Conservation (phyloP, 2,329 filamentous ascomycete species). For the Clonostachys solani region DNA sequence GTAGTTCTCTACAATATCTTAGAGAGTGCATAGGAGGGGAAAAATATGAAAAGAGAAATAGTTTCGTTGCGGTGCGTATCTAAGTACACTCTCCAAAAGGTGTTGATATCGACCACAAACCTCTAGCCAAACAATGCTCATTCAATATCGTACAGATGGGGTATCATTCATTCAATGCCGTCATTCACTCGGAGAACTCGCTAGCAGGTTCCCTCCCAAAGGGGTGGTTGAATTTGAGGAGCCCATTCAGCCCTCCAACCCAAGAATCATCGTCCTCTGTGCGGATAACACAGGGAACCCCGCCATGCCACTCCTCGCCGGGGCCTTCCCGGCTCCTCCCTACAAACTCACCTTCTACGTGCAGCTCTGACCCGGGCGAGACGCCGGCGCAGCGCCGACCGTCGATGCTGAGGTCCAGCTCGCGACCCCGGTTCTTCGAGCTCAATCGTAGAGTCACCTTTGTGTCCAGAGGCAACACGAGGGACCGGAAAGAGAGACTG, state of each 20-base stretch:
- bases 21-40: too few species aligned
- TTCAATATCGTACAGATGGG: background rate
- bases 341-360: constrained; percentile 83
- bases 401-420: constrained; percentile 77
- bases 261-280: constrained; percentile 80
- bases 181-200: constrained; percentile 5
- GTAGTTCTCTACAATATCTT: too few species aligned
- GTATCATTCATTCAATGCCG: background rate
- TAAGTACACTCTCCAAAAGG: too few species aligned
- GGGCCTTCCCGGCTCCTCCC: constrained; percentile 26
- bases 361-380: constrained; percentile 74
- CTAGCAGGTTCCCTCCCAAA: constrained; percentile 58
- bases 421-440: constrained; percentile 71
- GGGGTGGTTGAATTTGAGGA: constrained; percentile 96
- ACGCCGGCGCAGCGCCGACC: constrained; percentile 67
- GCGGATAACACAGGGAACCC: constrained; percentile 88
- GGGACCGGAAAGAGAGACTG: constrained; percentile 84
- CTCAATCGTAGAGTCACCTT: constrained; percentile 79
- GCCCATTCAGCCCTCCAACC: constrained; percentile 89
- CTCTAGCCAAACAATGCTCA: too few species aligned
- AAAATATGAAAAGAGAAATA: too few species aligned
- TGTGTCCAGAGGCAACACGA: constrained; percentile 84
- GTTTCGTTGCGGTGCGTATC: too few species aligned
- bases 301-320: constrained; percentile 60
- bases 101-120: too few species aligned